A percentile compares a stretch with the other conserved stretches of the same genome.
Evolutionary conservation across 805 yeast genomes (phyloP).

Genomic region (Teunomyces kruisii): DNA sequence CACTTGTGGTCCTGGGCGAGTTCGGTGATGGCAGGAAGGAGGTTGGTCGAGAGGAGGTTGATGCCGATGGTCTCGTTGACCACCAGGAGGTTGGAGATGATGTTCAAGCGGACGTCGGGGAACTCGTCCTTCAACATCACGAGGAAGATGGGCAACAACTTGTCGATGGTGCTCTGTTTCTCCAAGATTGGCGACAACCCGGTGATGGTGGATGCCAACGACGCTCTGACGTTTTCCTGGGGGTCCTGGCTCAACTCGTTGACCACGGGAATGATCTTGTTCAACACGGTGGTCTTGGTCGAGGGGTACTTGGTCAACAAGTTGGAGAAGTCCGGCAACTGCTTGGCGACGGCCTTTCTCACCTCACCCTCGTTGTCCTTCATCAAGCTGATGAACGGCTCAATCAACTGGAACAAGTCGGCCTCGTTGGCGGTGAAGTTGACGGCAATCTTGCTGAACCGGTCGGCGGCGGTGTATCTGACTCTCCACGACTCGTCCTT

Average conservation of each 20-base stretch:
- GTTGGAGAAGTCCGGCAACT: slow-evolving; percentile 72
- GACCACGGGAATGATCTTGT: slow-evolving; percentile 78
- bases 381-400: slow-evolving; percentile 73
- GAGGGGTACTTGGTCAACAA: slow-evolving; percentile 40
- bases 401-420: slow-evolving; percentile 59
- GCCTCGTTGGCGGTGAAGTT: slow-evolving; percentile 58
- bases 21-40: slow-evolving; percentile 94
- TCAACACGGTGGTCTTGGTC: slow-evolving; percentile 52
- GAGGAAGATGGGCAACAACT: slow-evolving; percentile 81
- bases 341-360: slow-evolving; percentile 90
- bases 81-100: slow-evolving; percentile 85
- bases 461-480: slow-evolving; percentile 96
- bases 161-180: slow-evolving; percentile 78
- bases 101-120: slow-evolving; percentile 93
- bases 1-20: slow-evolving; percentile 95
- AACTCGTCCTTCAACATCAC: slow-evolving; percentile 95
- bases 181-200: slow-evolving; percentile 84
- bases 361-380: slow-evolving; percentile 96
- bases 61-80: slow-evolving; percentile 96
- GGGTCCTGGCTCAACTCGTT: slow-evolving; percentile 84
- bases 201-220: slow-evolving; percentile 85
- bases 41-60: slow-evolving; percentile 76
- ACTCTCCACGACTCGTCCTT: slow-evolving; percentile 97
- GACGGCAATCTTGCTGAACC: slow-evolving; percentile 71
- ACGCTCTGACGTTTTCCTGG: slow-evolving; percentile 89